phyloP scores from a whole-genome alignment of 306 rosid genomes.

The Trifolium repens region DNA sequence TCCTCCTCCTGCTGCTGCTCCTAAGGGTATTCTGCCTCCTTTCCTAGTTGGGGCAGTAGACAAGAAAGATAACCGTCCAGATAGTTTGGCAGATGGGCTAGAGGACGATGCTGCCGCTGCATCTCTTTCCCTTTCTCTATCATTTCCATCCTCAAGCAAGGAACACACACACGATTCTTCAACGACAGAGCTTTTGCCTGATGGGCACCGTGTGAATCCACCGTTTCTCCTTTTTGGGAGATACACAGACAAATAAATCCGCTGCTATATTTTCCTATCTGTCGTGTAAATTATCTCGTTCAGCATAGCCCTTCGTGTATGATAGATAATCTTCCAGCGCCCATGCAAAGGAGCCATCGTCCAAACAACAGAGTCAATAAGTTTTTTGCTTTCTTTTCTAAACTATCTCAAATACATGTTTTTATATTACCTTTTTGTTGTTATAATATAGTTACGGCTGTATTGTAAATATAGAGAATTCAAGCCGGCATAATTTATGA shows the following conservation, averaged over 20 bases:
- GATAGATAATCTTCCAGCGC: slow-evolving; percentile 51
- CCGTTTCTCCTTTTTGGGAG: slow-evolving; percentile 75
- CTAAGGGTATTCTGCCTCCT: slow-evolving; percentile 80
- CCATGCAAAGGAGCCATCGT: slow-evolving; percentile 41
- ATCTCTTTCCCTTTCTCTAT: slow-evolving; percentile 85
- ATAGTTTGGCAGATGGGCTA: slow-evolving; percentile 44
- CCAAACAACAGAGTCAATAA: slow-evolving; percentile 61
- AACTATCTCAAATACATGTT: slow-evolving; percentile 43
- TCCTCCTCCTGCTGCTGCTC: slow-evolving; percentile 39
- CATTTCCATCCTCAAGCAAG: slow-evolving; percentile 81
- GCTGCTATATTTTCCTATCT: slow-evolving; percentile 41
- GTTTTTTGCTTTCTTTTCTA: neutral
- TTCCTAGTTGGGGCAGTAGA: slow-evolving; percentile 71
- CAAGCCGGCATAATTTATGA: slow-evolving; percentile 62
- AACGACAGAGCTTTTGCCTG: slow-evolving; percentile 63
- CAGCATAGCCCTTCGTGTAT: slow-evolving; percentile 46
- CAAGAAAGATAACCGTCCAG: slow-evolving; percentile 53
- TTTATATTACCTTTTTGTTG: slow-evolving; percentile 44
- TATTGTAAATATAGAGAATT: slow-evolving; percentile 76
- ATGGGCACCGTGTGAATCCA: slow-evolving; percentile 64
- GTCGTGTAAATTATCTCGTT: slow-evolving; percentile 53
- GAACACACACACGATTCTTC: slow-evolving; percentile 56
- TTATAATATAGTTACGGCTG: slow-evolving; percentile 67
- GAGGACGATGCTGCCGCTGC: slow-evolving; percentile 75
- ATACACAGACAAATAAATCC: slow-evolving; percentile 61